A percentile compares a stretch with the other conserved stretches of the same genome.
phyloP scores from a whole-genome alignment of 306 rosid genomes.

The Alnus glutinosa region DNA sequence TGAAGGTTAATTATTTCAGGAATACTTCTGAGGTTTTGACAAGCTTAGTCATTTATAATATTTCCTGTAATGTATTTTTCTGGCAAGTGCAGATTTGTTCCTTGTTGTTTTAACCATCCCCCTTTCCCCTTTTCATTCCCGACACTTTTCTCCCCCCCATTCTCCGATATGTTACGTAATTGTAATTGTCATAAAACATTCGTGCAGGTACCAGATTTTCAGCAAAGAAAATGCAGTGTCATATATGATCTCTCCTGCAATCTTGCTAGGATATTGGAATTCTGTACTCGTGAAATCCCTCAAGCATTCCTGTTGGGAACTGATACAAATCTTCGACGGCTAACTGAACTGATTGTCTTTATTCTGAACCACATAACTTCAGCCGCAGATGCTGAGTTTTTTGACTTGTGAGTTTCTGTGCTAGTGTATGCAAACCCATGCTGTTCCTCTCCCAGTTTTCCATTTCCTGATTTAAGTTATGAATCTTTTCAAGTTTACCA shows the following conservation, averaged over 20 bases:
- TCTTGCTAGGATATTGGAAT: slow-evolving; percentile 86
- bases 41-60: not conserved
- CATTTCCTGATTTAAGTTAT: not conserved
- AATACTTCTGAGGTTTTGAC: not conserved
- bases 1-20: not conserved
- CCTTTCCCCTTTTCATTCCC: not conserved
- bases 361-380: slow-evolving; percentile 79
- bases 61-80: not conserved
- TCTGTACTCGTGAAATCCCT: slow-evolving; percentile 84
- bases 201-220: slow-evolving; percentile 89
- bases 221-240: slow-evolving; percentile 89
- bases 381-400: slow-evolving; percentile 83
- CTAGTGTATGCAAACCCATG: slow-evolving; percentile 5
- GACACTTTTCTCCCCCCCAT: not conserved
- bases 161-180: not conserved
- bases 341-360: slow-evolving; percentile 87
- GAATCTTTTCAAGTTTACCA: not conserved
- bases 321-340: slow-evolving; percentile 88
- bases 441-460: slow-evolving; percentile 2
- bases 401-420: slow-evolving; percentile 74
- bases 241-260: slow-evolving; percentile 97
- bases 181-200: slow-evolving; percentile 29
- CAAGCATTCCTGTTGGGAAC: slow-evolving; percentile 82
- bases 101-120: not conserved
- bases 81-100: not conserved